Percentiles rank a stretch among this genome's conserved stretches.
phyloP scores from a whole-genome alignment of 2,329 filamentous ascomycete genomes.

The Paecilomyces dactylethromorphus region DNA sequence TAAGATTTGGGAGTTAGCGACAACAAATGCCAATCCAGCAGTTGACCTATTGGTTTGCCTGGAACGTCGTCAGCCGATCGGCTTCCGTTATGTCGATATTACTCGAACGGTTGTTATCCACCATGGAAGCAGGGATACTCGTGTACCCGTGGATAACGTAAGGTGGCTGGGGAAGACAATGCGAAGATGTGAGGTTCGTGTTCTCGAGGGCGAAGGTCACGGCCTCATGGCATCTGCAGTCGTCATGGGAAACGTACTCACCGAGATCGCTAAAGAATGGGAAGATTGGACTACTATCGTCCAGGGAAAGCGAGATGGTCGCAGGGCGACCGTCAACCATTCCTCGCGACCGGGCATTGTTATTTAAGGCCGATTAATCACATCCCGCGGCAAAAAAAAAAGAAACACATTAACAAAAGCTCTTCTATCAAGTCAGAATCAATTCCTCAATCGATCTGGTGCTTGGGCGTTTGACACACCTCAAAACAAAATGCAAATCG shows the following conservation, averaged over 20 bases:
- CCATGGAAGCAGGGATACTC: constrained; percentile 81
- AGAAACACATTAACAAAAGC: not conserved
- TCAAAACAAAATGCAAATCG: not conserved
- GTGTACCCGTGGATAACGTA: constrained; percentile 92
- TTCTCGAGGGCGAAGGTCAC: constrained; percentile 87
- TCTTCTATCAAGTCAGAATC: not conserved
- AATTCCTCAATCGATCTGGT: not conserved
- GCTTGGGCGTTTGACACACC: not conserved
- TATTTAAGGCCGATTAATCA: not conserved
- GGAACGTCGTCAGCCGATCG: constrained; percentile 83
- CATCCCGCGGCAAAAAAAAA: not conserved
- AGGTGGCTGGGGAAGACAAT: constrained; percentile 92
- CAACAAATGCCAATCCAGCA: constrained; percentile 84
- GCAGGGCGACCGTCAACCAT: constrained; percentile 22
- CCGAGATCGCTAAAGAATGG: constrained; percentile 93
- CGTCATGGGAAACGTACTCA: constrained; percentile 91
- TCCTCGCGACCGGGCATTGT: constrained; percentile 16
- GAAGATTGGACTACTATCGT: constrained; percentile 69
- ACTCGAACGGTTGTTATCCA: constrained; percentile 87
- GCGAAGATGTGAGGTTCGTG: constrained; percentile 83
- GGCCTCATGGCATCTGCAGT: constrained; percentile 89
- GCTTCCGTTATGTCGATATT: constrained; percentile 95
- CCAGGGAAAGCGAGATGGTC: constrained; percentile 30
- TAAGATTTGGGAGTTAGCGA: constrained; percentile 90
- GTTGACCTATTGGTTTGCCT: constrained; percentile 89